Evolutionary conservation across 495 filamentous ascomycete genomes (phyloP), one percentile per base, ranked within the genome.

Genomic region (Beverwykella pulmonaria): DNA sequence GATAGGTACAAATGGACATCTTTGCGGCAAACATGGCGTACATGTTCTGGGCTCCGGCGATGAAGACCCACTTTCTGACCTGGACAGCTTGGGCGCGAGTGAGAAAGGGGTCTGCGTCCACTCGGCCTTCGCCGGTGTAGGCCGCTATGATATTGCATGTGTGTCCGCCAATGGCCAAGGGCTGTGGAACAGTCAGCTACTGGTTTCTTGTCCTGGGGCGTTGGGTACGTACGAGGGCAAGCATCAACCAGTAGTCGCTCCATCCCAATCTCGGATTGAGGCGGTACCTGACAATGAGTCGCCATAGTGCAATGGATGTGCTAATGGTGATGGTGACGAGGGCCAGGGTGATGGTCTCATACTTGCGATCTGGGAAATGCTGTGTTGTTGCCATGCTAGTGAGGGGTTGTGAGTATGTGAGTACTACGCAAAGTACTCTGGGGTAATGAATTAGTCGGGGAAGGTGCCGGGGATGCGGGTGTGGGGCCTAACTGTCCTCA

Each of bases 1-100:
- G 25, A 29, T 53, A 53, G 1, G 50, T 22, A 23, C 50, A 53
- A 20, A 53, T 53, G 26, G 50, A 53, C 22, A 53, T 15, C 30
- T 53, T 53, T 27, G 50, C 50, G 50, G 30, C 26, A 20, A 53
- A 53, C 50, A 53, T 53, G 50, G 50, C 50, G 25, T 53, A 53
- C 50, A 53, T 53, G 25, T 53, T 53, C 26, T 20, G 25, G 15
- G 50, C 50, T 1, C 50, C 50, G 5, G 25, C 50, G 17, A 53
- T 29, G 50, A 53, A 53, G 23, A 30, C 22, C 30, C 22, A 19
- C 6, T 53, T 53, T n/a, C 25, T 27, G 17, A 20, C 50, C 17
- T 53, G 10, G 2, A 53, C 26, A 3, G 3, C 39, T 9, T 44
- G 39, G 8, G 39, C 39, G 15, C 39, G 39, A 20, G 50, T 53